Evolutionary conservation across 2,329 filamentous ascomycete species (phyloP).

Genomic region (Escovopsis sp.): DNA sequence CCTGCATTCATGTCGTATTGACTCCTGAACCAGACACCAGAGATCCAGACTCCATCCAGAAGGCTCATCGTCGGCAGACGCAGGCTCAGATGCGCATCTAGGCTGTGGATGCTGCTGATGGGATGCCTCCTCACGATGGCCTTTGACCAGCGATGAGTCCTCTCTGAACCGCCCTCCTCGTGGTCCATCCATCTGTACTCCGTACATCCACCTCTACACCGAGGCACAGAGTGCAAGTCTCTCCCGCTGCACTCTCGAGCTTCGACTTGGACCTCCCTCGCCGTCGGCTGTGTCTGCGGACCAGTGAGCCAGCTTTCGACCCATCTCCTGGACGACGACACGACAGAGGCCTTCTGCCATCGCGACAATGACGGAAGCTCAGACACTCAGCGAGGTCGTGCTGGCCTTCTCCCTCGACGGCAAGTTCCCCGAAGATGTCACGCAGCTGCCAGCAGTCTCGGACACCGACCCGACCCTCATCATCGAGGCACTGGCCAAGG

Average conservation of each 20-base stretch:
- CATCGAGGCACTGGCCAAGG: slow-evolving; percentile 21
- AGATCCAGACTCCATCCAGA: no score
- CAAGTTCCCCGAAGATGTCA: slow-evolving; percentile 24
- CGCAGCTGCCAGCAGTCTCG: slow-evolving; percentile 22
- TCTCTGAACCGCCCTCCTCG: neutral
- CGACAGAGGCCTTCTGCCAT: slow-evolving; percentile 10
- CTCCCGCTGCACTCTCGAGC: neutral
- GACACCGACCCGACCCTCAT: slow-evolving; percentile 23
- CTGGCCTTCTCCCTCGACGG: slow-evolving; percentile 25
- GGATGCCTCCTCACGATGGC: no score
- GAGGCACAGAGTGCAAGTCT: no score
- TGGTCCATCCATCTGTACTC: neutral
- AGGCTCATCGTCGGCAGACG: no score
- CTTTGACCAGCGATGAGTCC: no score
- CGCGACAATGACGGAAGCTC: slow-evolving; percentile 15
- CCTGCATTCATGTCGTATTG: no score
- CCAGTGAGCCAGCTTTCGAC: neutral
- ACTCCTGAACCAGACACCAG: neutral
- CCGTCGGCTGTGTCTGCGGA: neutral
- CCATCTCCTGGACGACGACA: neutral
- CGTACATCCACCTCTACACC: no score
- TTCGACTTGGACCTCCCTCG: neutral
- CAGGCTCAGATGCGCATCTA: no score
- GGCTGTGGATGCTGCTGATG: no score
- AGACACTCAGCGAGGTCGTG: slow-evolving; percentile 24